Evolutionary conservation across 805 yeast species (phyloP).

Genomic region (Teunomyces aglyptinius): DNA sequence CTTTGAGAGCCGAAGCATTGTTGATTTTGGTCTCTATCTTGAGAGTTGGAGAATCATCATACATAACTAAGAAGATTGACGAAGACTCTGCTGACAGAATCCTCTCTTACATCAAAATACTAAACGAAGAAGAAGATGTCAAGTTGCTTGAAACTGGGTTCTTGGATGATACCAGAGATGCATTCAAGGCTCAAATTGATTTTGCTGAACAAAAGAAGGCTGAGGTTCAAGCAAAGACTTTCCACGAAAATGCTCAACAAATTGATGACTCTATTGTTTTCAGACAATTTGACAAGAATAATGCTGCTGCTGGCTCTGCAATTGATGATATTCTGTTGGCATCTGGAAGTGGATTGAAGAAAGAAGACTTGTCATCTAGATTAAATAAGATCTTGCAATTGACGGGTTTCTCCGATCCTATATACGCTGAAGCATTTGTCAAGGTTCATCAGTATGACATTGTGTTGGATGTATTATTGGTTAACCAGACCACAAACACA

Average conservation of each 20-base stretch:
- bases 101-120: constrained; percentile 76
- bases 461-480: constrained; percentile 86
- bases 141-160: constrained; percentile 64
- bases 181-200: constrained; percentile 70
- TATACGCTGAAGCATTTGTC: constrained; percentile 95
- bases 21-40: constrained; percentile 87
- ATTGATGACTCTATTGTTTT: constrained; percentile 77
- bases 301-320: constrained; percentile 22
- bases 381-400: constrained; percentile 85
- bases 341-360: constrained; percentile 47
- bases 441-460: constrained; percentile 97
- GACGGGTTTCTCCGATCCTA: constrained; percentile 98
- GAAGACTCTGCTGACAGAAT: constrained; percentile 97
- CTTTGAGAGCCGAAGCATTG: constrained; percentile 91
- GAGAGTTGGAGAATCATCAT: constrained; percentile 76
- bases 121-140: constrained; percentile 61
- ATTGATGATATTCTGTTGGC: constrained; percentile 61
- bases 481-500: constrained; percentile 90
- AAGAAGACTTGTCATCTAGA: constrained; percentile 68
- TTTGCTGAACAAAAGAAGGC: constrained; percentile 58
- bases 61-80: constrained; percentile 74
- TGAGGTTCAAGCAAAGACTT: constrained; percentile 52
- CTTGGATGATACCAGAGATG: constrained; percentile 82
- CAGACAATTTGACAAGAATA: constrained; percentile 66
- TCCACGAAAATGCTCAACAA: constrained; percentile 65